Evolutionary conservation across 2,329 filamentous ascomycete genomes (phyloP), one percentile per base, ranked within the genome.

Genomic region (Fusarium sp.): DNA sequence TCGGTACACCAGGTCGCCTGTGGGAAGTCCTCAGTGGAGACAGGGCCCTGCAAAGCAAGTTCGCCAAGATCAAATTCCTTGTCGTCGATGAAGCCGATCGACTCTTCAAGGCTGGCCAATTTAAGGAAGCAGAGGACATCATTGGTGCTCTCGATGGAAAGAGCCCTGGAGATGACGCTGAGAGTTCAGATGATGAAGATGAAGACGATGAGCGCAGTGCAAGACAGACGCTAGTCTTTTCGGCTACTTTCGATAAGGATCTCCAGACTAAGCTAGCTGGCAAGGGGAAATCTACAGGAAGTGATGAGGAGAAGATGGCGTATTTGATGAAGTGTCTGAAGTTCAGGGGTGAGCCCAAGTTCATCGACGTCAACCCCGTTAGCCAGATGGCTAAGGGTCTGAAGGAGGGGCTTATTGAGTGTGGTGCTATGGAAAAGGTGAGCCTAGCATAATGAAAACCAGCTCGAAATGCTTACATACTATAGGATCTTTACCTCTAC

Each of bases 31-130:
- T 98, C 60, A 93, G 91, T 76, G 88, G 88, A 2, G 92, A 91
- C 42, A 85, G 87, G 13, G 88, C 89, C 8, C 79, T 96, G 21
- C 86, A 95, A 57, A 81, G 83, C 4, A 87, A 88, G 4, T 89
- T 99, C 72, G 90, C 90, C 75, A 80, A 86, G 48, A 90, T 97
- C 46, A 85, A 87, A 48, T 98, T 95, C 76, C 81, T 99, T 4
- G 93, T 98, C 0, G 86, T 99, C 2, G 96, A 99, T 72, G 96
- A 99, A 78, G 96, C 96, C 0, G 96, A 99, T 81, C 87, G 96
- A 51, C 83, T 99, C 18, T 85, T 99, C 63, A 96, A 93, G 51
- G 92, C 96, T 69, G 96, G 96, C 0, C 92, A 97, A 75, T 99
- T 97, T 81, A 95, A 97, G 78, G 96, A 99, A 77, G 89, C 94